Evolutionary conservation across 176 grass and related monocot species (phyloP).

Genomic region (Lolium perenne): DNA sequence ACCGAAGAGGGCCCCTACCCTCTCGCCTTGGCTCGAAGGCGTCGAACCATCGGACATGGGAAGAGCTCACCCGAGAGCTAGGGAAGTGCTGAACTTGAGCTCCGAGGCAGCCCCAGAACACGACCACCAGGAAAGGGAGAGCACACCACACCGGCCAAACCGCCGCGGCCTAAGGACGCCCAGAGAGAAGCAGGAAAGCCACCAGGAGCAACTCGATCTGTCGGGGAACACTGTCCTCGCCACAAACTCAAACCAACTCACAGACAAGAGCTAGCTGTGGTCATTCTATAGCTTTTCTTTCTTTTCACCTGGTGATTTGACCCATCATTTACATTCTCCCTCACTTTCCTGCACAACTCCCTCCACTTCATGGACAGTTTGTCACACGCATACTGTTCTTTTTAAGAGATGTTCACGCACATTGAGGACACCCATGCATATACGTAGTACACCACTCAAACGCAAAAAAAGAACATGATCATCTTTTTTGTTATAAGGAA

Average conservation of each 20-base stretch:
- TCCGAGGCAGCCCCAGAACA: background rate
- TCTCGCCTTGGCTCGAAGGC: too few relatives aligned
- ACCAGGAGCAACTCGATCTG: too few relatives aligned
- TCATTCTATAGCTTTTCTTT: constrained; percentile 20
- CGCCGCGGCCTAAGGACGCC: too few relatives aligned
- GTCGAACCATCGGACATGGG: too few relatives aligned
- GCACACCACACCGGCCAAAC: too few relatives aligned
- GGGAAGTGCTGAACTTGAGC: too few relatives aligned
- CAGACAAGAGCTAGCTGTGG: background rate
- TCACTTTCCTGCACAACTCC: background rate
- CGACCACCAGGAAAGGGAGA: too few relatives aligned
- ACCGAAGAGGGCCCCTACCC: too few relatives aligned
- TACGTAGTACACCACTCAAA: background rate
- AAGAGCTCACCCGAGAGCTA: too few relatives aligned
- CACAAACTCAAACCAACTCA: constrained; percentile 33
- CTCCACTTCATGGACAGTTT: background rate
- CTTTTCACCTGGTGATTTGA: constrained; percentile 60
- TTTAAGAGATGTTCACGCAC: background rate
- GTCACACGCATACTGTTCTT: constrained; percentile 21
- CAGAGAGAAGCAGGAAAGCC: too few relatives aligned
- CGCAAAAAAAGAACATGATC: background rate
- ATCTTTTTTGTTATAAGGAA: background rate
- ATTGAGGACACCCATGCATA: too few relatives aligned
- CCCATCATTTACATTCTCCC: constrained; percentile 12
- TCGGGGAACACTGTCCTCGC: too few relatives aligned